These are phyloP conservation scores for Termitomyces sp. DNA, from an alignment of 768 basidiomycete genomes.

Conservation along the genomic window DNA sequence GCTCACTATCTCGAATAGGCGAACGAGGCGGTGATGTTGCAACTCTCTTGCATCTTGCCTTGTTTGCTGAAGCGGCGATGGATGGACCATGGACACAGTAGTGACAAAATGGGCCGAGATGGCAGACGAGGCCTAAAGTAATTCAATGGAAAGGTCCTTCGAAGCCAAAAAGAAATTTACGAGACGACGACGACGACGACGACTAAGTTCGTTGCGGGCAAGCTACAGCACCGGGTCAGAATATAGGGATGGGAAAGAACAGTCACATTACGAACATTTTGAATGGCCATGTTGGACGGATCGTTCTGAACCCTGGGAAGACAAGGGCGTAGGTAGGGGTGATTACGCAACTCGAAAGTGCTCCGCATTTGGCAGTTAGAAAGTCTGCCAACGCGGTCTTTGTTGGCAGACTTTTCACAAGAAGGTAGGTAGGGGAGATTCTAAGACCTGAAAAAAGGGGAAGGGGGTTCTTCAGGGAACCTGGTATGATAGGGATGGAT, in stretches of 20 bases:
- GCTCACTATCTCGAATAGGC: background rate
- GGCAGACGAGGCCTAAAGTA: background rate
- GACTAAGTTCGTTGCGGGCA: background rate
- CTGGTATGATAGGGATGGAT: background rate
- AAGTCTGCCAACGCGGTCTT: background rate
- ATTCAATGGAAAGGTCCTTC: background rate
- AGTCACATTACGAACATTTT: background rate
- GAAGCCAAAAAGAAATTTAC: background rate
- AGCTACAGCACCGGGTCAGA: background rate
- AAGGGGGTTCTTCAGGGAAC: background rate
- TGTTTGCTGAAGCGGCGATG: background rate
- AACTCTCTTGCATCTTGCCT: background rate
- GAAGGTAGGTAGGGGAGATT: background rate
- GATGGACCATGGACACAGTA: background rate
- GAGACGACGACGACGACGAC: background rate
- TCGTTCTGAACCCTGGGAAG: background rate
- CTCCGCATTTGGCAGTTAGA: background rate
- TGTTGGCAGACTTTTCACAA: background rate
- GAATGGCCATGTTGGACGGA: background rate
- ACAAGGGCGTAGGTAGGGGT: background rate
- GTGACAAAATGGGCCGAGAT: background rate
- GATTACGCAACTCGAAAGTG: background rate
- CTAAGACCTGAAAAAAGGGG: background rate
- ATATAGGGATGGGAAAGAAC: background rate
- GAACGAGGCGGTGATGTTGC: background rate